Base-by-base conservation (phyloP, 2,329 filamentous ascomycete species). In the Trichoderma sp. region DNA sequence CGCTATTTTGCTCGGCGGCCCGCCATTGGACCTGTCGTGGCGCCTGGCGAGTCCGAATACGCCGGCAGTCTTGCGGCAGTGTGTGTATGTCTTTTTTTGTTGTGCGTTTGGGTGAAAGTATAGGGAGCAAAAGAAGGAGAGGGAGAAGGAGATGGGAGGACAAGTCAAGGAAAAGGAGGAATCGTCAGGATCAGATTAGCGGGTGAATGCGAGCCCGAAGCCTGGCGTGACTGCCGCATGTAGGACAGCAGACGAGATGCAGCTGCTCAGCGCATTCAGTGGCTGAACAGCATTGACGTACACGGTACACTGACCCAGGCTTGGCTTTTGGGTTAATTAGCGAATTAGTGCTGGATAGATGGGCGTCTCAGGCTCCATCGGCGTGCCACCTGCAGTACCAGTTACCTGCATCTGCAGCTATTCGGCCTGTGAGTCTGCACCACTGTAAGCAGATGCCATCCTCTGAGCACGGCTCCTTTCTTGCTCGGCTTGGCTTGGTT, bases 21-120 rank as follows among this genome's bases (percentile, higher is more conserved):
- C 63, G 53, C 63, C n/a, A 66, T 40, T 27, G 35, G 40, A 58
- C 27, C 24, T 24, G 8, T 13, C 37, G 37, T 53, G 53, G 63
- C 53, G 63, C 31, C 64, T 59, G 64, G 57, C 66, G 66, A 68
- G 49, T 68, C 66, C 66, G 66, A 68, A 68, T 68, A 68, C 66
- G 66, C 57, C 66, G 66, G 52, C 24, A 33, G 43, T 63, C 31
- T 35, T 33, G 56, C n/a, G 31, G 56, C 40, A 43, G 16, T n/a
- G 3, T 43, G 10, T 43, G 40, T 40, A 43, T 43, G n/a, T 43
- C 19, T 10, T 14, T 21, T 29, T 8, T 33, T 33, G 29, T 53
- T 55, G 5, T 40, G 27, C 19, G 14, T 7, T 19, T 40, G 5
- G 49, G 35, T 40, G 47, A 19, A 55, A 8, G 5, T 6, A 24